Base-by-base conservation (phyloP, 2,329 filamentous ascomycete species). In the Cladosporium velox region DNA sequence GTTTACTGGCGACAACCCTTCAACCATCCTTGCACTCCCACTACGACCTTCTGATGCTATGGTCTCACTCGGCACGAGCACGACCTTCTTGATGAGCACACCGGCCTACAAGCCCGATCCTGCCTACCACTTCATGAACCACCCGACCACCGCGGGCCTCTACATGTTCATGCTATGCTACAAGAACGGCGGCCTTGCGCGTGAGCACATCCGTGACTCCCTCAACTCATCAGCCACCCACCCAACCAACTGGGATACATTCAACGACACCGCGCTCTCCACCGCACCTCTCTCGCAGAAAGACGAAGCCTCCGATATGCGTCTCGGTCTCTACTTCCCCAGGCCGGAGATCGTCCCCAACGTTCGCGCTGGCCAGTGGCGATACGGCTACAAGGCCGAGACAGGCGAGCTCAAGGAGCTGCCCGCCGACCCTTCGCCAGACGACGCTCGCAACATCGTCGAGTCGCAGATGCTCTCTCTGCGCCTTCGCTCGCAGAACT, bases 101-200 rank as follows among this genome's bases (percentile, higher is more conserved):
- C 89, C 92, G n/a, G 85, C 87, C 73, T 98, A 97, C 84, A 90
- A 90, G 77, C 92, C 95, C 2, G 90, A 97, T 75, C 91, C 92
- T 3, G 87, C 91, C 7, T 97, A 97, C 75, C 95, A 99, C 82
- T 97, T 98, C 84, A 96, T 98, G 87, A 97, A 97, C 82, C 93
- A 98, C 79, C 95, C 95, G 1, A 95, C 93, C 54, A 96, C 92
- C 0, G 82, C 89, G 0, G 92, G 91, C 1, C 86, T 97, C 67
- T 97, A 96, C 85, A 98, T 99, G 95, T 98, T 99, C 80, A 99
- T 99, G 95, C 88, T 99, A 41, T 99, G 95, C 85, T 99, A 98
- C 84, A 98, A 98, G 81, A 99, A 99, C 80, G 95, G 95, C 71
- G 93, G 93, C 2, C 87, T 98, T 1, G 94, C 95, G 1, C 90